Base-by-base conservation (phyloP, 192 early-diverging fungal species). In the Linnemannia schmuckeri region DNA sequence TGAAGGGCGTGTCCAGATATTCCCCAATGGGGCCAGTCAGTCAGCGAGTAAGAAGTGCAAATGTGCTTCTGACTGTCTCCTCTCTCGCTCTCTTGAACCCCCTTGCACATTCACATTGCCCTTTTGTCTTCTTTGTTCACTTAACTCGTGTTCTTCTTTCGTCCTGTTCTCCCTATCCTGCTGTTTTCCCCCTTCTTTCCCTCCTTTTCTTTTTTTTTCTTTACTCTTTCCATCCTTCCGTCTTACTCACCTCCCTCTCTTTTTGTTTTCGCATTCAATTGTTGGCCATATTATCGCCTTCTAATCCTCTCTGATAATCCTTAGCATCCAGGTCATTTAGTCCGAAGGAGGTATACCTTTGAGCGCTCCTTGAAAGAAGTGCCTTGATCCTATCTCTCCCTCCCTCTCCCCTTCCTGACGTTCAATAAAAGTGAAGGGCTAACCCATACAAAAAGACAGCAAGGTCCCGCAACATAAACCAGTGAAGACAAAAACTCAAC, bases 321-420 rank as follows among this genome's bases (percentile, higher is more conserved):
- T 49, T 13, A 49, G 47, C 15, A 18, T 52, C 27, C 20, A 46
- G 38, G 52, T 38, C 15, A 20, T 52, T 42, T 35, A 46, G 52
- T 77, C 55, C 37, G 37, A 33, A 61, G 47, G 73, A 74, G 73
- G 73, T 74, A 42, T 72, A 22, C 41, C 8, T 54, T 24, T 54
- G 47, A 18, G 35, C 38, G 10, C 70, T 52, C 70, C 44, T 61
- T n/a, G n/a, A n/a, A 27, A 61, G 4, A 30, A 13, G 46, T 47
- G 4, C 41, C 41, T 42, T 42, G 41, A n/a, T 55, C 61, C 30
- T 12, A 9, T 33, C 12, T 33, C 30, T 66, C 61, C 27, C 30
- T 63, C 61, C 7, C 12, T 30, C 6, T 33, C 61, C 10, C 61
- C 10, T 66, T 33, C 61, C 9, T 3, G 12, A 12, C 61, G 10